Base-by-base conservation (phyloP, 2,329 filamentous ascomycete species). In the Parasarocladium wereldwijsianum region DNA sequence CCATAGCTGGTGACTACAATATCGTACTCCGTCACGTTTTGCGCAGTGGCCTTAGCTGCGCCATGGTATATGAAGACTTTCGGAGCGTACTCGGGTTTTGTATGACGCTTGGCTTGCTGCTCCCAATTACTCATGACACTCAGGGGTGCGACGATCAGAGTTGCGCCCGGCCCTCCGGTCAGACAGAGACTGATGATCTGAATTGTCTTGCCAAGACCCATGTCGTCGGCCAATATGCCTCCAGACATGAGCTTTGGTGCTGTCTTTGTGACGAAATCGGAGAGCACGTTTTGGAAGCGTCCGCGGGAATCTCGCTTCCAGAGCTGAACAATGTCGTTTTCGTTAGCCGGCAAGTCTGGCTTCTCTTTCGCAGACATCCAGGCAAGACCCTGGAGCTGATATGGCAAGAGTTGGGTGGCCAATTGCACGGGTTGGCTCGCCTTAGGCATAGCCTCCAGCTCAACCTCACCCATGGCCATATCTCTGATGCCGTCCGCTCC, bases 101-200 rank as follows among this genome's bases (percentile, higher is more conserved):
- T 66, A 43, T 93, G 85, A 21, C 67, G 64, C 37, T 69, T 60
- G 32, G 87, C 80, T 50, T 93, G 84, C 32, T 77, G 72, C 41
- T 70, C 72, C 85, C 85, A 93, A 42, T 93, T 93, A 44, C 77
- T 85, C 79, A 93, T 86, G 13, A 93, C 83, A 30, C 76, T 77
- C 5, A 92, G 67, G 1, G 85, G 85, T 0, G 81, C 75, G 32
- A 93, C 62, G 31, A 93, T 86, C 14, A 93, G 62, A 0, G 83
- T 92, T 2, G 75, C 58, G 4, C 71, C 73, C 3, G 58, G 47
- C 0, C 57, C 55, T 5, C 62, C 62, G 4, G 60, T 59, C 29
- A 86, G 55, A 32, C 93, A 76, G 20, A 92, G 55, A 31, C 81
- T 80, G 40, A 93, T 87, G 27, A 85, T 67, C 47, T 93, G 80